Evolutionary conservation across 371 early-diverging fungal genomes (phyloP).

Genomic region (Amoeboradix gromovi): DNA sequence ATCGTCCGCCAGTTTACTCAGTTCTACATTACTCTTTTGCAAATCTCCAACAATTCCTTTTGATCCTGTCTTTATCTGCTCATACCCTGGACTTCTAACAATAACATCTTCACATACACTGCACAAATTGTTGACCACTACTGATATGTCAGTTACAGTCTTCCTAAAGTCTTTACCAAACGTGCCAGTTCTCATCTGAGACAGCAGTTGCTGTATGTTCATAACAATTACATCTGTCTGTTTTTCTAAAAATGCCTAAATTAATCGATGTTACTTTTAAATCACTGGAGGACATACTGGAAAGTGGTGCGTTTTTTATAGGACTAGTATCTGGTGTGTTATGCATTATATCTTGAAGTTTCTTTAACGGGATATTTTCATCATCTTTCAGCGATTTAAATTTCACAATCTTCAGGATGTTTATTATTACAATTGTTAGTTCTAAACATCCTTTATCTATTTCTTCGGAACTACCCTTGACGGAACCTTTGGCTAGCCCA

Average conservation of each 20-base stretch:
- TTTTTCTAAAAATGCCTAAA: slow-evolving; percentile 28
- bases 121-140: slow-evolving; percentile 24
- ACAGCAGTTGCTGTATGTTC: slow-evolving; percentile 45
- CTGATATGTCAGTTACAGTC: slow-evolving; percentile 30
- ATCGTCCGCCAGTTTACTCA: slow-evolving; percentile 30
- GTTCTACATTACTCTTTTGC: slow-evolving; percentile 25
- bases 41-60: slow-evolving; percentile 30
- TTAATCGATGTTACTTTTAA: not conserved
- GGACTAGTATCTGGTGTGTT: not conserved
- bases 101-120: slow-evolving; percentile 15
- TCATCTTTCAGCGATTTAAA: slow-evolving; percentile 43
- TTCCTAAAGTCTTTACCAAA: slow-evolving; percentile 26
- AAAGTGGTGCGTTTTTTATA: slow-evolving; percentile 4
- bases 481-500: slow-evolving; percentile 31
- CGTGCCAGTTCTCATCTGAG: slow-evolving; percentile 25
- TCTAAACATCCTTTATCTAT: not conserved
- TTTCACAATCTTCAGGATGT: slow-evolving; percentile 30
- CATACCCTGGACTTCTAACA: slow-evolving; percentile 7
- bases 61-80: slow-evolving; percentile 15
- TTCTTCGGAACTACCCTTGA: not conserved
- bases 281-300: not conserved
- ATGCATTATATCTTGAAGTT: slow-evolving; percentile 16
- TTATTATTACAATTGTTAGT: not conserved
- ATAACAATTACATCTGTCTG: slow-evolving; percentile 60
- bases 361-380: slow-evolving; percentile 35